Percentiles rank a stretch among this genome's conserved stretches.
phyloP scores from a whole-genome alignment of 2,329 filamentous ascomycete genomes.

The Colletotrichum zoysiae region DNA sequence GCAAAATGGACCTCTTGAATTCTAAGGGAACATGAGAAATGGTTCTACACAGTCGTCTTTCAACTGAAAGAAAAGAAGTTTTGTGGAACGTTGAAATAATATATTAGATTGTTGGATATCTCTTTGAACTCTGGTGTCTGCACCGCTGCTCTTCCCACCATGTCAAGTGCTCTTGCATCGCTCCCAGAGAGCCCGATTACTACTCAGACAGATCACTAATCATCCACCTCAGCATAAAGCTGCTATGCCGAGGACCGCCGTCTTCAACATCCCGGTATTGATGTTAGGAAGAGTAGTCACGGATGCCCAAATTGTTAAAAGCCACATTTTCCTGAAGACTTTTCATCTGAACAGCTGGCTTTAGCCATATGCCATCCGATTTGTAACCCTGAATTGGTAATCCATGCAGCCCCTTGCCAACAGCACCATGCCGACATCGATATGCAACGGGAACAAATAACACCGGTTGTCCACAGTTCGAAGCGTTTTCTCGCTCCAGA shows the following conservation, averaged over 20 bases:
- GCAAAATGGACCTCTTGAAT: too few species aligned
- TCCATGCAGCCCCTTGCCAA: background rate
- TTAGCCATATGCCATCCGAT: background rate
- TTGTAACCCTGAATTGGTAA: background rate
- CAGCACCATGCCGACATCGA: background rate
- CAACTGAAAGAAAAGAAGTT: background rate
- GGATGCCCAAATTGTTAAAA: background rate
- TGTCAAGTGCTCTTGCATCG: too few species aligned
- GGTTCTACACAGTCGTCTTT: background rate
- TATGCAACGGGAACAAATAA: too few species aligned
- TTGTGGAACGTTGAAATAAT: too few species aligned
- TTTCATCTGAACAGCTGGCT: background rate
- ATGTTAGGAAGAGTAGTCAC: background rate
- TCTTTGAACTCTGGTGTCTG: background rate
- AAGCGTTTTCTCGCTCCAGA: background rate
- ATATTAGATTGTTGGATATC: background rate
- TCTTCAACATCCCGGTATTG: background rate
- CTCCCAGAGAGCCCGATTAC: background rate
- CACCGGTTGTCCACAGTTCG: background rate
- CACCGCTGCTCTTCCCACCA: background rate
- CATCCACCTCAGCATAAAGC: background rate
- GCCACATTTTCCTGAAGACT: background rate
- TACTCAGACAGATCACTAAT: conserved; percentile 24
- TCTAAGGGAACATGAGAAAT: too few species aligned
- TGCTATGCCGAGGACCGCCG: background rate